Evolutionary conservation across 495 filamentous ascomycete species (phyloP).

Genomic region (Lentithecium fluviatile): DNA sequence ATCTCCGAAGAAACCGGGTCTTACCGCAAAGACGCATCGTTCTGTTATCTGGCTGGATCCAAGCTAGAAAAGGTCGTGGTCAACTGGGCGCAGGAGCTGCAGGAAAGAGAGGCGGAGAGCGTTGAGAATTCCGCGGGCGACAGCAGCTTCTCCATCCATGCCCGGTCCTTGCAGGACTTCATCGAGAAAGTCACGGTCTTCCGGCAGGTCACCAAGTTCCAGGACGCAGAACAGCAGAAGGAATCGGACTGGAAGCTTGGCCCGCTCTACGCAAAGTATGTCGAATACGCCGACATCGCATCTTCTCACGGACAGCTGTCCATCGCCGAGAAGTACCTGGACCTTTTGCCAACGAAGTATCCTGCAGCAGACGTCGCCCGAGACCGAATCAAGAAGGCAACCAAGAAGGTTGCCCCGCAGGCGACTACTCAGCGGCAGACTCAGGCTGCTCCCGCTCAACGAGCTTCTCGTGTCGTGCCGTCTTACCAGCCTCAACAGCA

Average conservation of each 20-base stretch:
- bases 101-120: slow-evolving; percentile 74
- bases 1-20: slow-evolving; percentile 52
- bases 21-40: slow-evolving; percentile 78
- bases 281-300: slow-evolving; percentile 93
- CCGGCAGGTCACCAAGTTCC: slow-evolving; percentile 87
- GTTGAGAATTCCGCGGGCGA: slow-evolving; percentile 65
- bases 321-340: slow-evolving; percentile 86
- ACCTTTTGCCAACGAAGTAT: slow-evolving; percentile 80
- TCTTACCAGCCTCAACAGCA: slow-evolving; percentile 29
- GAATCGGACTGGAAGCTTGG: slow-evolving; percentile 85
- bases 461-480: slow-evolving; percentile 28
- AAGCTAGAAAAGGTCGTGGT: slow-evolving; percentile 94
- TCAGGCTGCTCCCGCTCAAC: slow-evolving; percentile 28
- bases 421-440: slow-evolving; percentile 29
- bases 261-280: slow-evolving; percentile 89
- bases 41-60: slow-evolving; percentile 92
- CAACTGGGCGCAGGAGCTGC: slow-evolving; percentile 88
- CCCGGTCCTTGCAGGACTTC: slow-evolving; percentile 80
- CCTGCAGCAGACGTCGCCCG: slow-evolving; percentile 85
- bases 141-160: slow-evolving; percentile 88
- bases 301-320: slow-evolving; percentile 84
- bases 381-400: slow-evolving; percentile 83
- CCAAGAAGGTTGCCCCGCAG: slow-evolving; percentile 60
- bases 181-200: slow-evolving; percentile 99
- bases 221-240: slow-evolving; percentile 68